These are phyloP conservation scores for Lagenidium giganteum DNA, from an alignment of 352 stramenopile species.

Conservation along the genomic window DNA sequence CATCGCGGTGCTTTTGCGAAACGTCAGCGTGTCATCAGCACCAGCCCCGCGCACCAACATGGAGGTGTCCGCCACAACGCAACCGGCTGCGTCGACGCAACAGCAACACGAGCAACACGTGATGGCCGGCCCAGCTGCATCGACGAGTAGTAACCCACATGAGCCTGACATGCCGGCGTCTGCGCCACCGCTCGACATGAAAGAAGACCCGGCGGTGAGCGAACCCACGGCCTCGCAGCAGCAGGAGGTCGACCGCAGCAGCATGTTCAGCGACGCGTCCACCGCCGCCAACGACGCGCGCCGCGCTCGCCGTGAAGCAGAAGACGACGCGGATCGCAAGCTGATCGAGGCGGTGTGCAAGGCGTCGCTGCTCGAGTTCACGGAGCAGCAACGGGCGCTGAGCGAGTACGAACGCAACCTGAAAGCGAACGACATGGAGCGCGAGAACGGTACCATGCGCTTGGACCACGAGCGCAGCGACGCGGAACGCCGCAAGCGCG, in stretches of 20 bases:
- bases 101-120: slow-evolving; percentile 3
- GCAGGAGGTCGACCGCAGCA: slow-evolving; percentile 67
- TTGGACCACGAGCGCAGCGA: slow-evolving; percentile 36
- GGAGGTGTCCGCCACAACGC: background rate
- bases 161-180: no score
- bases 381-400: slow-evolving; percentile 56
- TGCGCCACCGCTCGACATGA: no score
- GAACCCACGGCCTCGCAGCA: slow-evolving; percentile 2
- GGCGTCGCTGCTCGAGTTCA: slow-evolving; percentile 70
- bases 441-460: slow-evolving; percentile 23
- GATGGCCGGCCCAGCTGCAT: no score
- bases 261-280: slow-evolving; percentile 47
- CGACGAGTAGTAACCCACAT: no score
- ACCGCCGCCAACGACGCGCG: slow-evolving; percentile 33
- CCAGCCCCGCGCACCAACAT: no score
- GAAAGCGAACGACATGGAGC: slow-evolving; percentile 20
- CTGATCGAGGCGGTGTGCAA: slow-evolving; percentile 74
- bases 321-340: slow-evolving; percentile 62
- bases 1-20: no score
- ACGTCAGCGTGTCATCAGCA: no score
- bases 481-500: slow-evolving; percentile 53
- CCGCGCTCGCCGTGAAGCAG: slow-evolving; percentile 36
- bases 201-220: no score
- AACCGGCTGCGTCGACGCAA: background rate
- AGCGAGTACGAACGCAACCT: slow-evolving; percentile 44